These are phyloP conservation scores for Fusarium oxysporum DNA, from an alignment of 2,329 filamentous ascomycete genomes.

Conservation along the genomic window DNA sequence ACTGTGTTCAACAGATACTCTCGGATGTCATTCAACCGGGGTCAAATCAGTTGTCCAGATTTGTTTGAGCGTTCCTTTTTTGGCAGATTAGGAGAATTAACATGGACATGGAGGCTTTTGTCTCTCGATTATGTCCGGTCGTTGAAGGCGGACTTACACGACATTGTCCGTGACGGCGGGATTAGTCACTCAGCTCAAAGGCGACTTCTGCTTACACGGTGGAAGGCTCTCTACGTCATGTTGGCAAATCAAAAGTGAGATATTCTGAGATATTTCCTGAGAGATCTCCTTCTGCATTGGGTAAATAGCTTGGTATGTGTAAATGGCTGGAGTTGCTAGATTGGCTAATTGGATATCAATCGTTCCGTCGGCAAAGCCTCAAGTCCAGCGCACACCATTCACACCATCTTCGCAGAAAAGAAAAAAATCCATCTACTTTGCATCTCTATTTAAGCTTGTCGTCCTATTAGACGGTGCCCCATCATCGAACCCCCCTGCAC, in stretches of 20 bases:
- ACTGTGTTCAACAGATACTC: neutral
- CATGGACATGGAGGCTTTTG: conserved; percentile 5
- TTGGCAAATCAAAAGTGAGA: conserved; percentile 9
- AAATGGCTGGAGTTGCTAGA: conserved; percentile 8
- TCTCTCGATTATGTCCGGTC: conserved; percentile 37
- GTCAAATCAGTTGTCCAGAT: conserved; percentile 10
- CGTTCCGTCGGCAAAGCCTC: conserved; percentile 9
- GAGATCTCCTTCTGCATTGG: conserved; percentile 25
- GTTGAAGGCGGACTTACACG: conserved; percentile 28
- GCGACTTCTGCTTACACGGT: conserved; percentile 20
- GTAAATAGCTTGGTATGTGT: conserved; percentile 21
- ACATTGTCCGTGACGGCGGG: conserved; percentile 17
- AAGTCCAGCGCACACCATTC: conserved; percentile 25
- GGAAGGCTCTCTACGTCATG: conserved; percentile 30
- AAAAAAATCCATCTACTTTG: conserved; percentile 28
- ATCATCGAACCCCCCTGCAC: conserved; percentile 52
- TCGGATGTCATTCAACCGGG: conserved; percentile 7
- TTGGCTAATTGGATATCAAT: conserved; percentile 31
- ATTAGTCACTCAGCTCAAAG: conserved; percentile 1
- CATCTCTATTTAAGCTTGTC: conserved; percentile 28
- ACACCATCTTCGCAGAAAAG: conserved; percentile 30
- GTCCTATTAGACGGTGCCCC: conserved; percentile 57
- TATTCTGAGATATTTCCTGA: conserved; percentile 8
- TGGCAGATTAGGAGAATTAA: conserved; percentile 27
- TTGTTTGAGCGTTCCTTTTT: conserved; percentile 14